Percentiles rank a stretch among this genome's conserved stretches.
These are phyloP conservation scores for Trifolium dubium DNA, from an alignment of 306 rosid genomes.

Conservation along the genomic window DNA sequence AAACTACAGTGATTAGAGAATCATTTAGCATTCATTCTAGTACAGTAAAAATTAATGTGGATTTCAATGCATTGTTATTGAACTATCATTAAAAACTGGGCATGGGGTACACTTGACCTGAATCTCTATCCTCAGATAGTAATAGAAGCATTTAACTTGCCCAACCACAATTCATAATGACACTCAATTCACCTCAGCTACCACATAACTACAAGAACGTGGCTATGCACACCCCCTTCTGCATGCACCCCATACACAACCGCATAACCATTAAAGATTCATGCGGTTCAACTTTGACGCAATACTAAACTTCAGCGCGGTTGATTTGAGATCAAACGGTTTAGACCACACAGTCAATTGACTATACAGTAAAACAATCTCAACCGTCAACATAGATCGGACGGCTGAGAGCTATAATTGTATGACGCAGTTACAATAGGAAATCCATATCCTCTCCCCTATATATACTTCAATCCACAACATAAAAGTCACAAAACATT, in stretches of 20 bases:
- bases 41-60: background rate
- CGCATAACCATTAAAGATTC: background rate
- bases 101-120: background rate
- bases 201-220: constrained; percentile 34
- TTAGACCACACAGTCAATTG: no score
- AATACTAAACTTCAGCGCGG: no score
- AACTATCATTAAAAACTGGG: background rate
- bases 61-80: constrained; percentile 1
- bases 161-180: constrained; percentile 41
- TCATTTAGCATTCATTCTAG: background rate
- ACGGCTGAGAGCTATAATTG: no score
- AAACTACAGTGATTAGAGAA: no score
- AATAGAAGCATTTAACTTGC: constrained; percentile 34
- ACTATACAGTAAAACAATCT: no score
- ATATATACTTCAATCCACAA: constrained; percentile 20
- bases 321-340: no score
- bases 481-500: background rate
- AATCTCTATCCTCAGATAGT: constrained; percentile 3
- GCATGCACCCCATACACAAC: background rate
- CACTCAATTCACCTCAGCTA: constrained; percentile 49
- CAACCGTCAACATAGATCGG: no score
- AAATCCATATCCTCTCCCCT: background rate
- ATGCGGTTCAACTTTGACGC: no score
- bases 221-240: constrained; percentile 1
- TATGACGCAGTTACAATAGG: no score